Conservation (phyloP, 176 grass and related monocot genomes). For the Zea mays region Zm-B73-REFERENCE-NAM-5.0 NC_050098.1:95894501-95895000, state of each 20-base stretch:
- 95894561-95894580: no score
- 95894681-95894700: constrained; percentile 18
- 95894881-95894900: constrained; percentile 24
- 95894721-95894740: constrained; percentile 13
- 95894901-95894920: constrained; percentile 61
- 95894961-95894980: constrained; percentile 52
- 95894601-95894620: no score
- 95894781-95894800: constrained; percentile 89
- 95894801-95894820: constrained; percentile 67
- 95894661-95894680: constrained; percentile 21
- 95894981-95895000: no score
- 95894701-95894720: neutral
- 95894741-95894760: constrained; percentile 52
- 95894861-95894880: constrained; percentile 18
- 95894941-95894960: constrained; percentile 85
- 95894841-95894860: constrained; percentile 2
- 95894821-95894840: constrained; percentile 47
- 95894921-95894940: constrained; percentile 91
- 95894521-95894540: no score
- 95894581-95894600: no score
- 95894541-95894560: no score
- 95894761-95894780: constrained; percentile 45
- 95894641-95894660: constrained; percentile 85
- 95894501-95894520: no score
- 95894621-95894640: no score